Evolutionary conservation across 345 rosid genomes (phyloP).

Genomic region (Euphorbia pulcherrima): DNA sequence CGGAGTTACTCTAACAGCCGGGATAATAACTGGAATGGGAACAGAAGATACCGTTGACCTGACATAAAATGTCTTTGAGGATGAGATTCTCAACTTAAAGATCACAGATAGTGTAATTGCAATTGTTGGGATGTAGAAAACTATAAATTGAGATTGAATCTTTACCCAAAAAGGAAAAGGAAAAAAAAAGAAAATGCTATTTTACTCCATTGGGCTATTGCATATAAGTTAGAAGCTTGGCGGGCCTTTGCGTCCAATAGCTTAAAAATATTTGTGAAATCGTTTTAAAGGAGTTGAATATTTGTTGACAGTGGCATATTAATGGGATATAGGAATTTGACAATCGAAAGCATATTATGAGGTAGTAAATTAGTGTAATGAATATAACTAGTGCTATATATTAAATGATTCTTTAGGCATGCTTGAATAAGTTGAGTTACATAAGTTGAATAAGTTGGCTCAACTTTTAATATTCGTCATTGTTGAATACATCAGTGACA

Average conservation of each 20-base stretch:
- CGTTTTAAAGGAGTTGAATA: not conserved
- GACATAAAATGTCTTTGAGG: constrained; percentile 13
- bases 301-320: not conserved
- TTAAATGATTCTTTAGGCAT: too few relatives aligned
- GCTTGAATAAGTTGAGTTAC: too few relatives aligned
- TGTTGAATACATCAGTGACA: too few relatives aligned
- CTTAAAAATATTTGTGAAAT: not conserved
- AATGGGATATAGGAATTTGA: too few relatives aligned
- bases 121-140: constrained; percentile 11
- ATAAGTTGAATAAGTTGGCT: too few relatives aligned
- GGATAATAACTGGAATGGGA: constrained; percentile 42
- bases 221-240: not conserved
- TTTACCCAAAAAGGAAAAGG: not conserved
- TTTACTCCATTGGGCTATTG: not conserved
- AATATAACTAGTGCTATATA: too few relatives aligned
- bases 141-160: constrained; percentile 19
- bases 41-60: constrained; percentile 51
- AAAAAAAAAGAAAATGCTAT: not conserved
- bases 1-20: constrained; percentile 35
- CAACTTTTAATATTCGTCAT: too few relatives aligned
- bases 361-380: too few relatives aligned
- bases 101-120: constrained; percentile 11
- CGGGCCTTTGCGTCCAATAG: not conserved
- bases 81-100: constrained; percentile 3
- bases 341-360: too few relatives aligned